Percentiles rank a stretch among this genome's conserved stretches.
These are phyloP conservation scores for Bruguiera sexangula DNA, from an alignment of 345 rosid species.

Conservation along the genomic window DNA sequence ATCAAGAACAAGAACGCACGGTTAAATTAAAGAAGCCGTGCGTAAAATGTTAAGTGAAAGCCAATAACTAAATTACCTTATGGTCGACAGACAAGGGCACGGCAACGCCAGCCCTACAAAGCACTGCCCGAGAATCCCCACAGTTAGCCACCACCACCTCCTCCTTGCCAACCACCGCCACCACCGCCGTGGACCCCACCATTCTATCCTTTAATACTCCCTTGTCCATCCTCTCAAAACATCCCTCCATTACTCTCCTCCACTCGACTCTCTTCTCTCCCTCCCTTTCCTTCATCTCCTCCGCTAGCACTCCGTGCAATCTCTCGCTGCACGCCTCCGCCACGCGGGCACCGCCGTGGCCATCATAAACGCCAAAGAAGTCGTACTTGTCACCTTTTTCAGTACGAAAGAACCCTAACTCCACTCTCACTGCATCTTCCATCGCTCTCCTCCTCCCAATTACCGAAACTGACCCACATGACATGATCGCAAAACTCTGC, in stretches of 20 bases:
- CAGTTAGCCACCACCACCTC: slow-evolving; percentile 44
- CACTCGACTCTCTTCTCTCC: slow-evolving; percentile 31
- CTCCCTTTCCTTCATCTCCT: slow-evolving; percentile 25
- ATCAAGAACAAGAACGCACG: too few relatives aligned
- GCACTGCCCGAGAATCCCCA: slow-evolving; percentile 50
- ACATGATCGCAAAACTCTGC: slow-evolving; percentile 2
- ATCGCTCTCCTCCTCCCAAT: slow-evolving; percentile 66
- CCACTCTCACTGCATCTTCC: slow-evolving; percentile 61
- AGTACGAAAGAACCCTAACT: slow-evolving; percentile 32
- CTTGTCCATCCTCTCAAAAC: slow-evolving; percentile 51
- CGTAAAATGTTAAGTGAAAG: neutral
- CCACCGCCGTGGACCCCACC: slow-evolving; percentile 47
- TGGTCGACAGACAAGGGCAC: slow-evolving; percentile 45
- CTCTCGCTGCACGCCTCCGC: slow-evolving; percentile 58
- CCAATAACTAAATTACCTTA: slow-evolving; percentile 24
- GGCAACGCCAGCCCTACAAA: slow-evolving; percentile 33
- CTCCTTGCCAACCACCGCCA: slow-evolving; percentile 41
- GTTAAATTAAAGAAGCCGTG: too few relatives aligned
- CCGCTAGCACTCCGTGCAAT: slow-evolving; percentile 44
- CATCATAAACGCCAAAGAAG: slow-evolving; percentile 64
- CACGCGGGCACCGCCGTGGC: slow-evolving; percentile 65
- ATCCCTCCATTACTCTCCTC: slow-evolving; percentile 47
- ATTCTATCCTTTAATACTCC: slow-evolving; percentile 28
- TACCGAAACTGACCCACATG: slow-evolving; percentile 48
- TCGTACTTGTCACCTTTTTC: slow-evolving; percentile 32